Base-by-base conservation (phyloP, 192 early-diverging fungal species). In the Kickxella alabastrina region DNA sequence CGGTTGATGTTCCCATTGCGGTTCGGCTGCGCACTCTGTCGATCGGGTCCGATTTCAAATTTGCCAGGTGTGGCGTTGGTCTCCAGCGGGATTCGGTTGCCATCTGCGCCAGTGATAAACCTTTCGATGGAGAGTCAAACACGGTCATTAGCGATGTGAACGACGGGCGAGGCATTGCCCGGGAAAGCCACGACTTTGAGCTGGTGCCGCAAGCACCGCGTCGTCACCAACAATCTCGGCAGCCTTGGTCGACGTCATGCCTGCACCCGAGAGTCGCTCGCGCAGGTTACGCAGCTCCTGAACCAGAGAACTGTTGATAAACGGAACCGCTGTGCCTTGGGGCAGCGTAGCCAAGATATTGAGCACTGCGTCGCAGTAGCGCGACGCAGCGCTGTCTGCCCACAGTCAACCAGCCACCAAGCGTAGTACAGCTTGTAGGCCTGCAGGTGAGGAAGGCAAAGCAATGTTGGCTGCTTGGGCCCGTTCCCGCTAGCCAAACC, bases 401-500 rank as follows among this genome's bases (percentile, higher is more conserved):
- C 92, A 42, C 82, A 74, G 42, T 96, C 94, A 8, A 82, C 80
- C 7, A 99, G 77, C 65, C 84, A 83, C 80, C 83, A 86, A 13
- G 90, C 90, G 55, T 90, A 81, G 23, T 70, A 49, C 6, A 99
- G 72, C 58, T 97, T 97, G 82, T 92, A 93, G 0, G 83, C 82
- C 57, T 96, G 93, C 38, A 99, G 64, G 54, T 89, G 88, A n/a
- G 91, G 89, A n/a, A 99, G 44, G 17, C 73, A 76, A 4, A 59
- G 42, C 22, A 60, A 37, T 47, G 26, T 25, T n/a, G 56, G 38
- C 6, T 40, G 46, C 31, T 38, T 50, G 4, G 35, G 22, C 27
- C 38, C 57, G 3, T 43, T 18, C 21, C 34, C 41, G 26, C 4
- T 39, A 17, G 19, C 29, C 17, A 42, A 19, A 18, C 29, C 48